Conservation (phyloP, 129 eudicot species). For the Tagetes erecta region DNA sequence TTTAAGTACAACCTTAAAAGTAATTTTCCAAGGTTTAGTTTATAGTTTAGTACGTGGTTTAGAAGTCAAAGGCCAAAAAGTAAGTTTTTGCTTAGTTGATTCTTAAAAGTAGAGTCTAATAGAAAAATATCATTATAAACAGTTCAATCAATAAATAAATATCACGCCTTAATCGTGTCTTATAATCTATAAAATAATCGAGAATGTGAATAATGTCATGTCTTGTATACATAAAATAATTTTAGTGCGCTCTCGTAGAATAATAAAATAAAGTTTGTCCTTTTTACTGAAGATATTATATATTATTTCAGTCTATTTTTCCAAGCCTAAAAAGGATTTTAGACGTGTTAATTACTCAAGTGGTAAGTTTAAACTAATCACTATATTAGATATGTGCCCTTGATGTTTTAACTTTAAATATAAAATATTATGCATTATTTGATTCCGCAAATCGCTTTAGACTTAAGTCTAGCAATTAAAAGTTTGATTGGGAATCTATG, state of each 20-base stretch:
- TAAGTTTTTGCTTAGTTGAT: background rate
- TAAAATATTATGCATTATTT: background rate
- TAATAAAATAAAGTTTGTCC: background rate
- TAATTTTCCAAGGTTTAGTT: background rate
- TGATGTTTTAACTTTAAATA: too few relatives aligned
- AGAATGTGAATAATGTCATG: background rate
- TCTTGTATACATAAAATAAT: background rate
- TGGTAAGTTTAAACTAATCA: background rate
- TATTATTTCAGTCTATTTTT: background rate
- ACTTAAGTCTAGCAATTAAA: background rate
- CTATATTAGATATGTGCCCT: too few relatives aligned
- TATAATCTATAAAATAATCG: conserved; percentile 16
- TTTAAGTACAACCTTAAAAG: background rate
- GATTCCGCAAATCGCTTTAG: background rate
- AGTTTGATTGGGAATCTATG: background rate
- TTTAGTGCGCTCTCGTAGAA: conserved; percentile 6
- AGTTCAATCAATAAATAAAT: background rate
- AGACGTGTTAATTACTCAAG: background rate
- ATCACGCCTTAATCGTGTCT: conserved; percentile 30
- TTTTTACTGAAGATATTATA: background rate
- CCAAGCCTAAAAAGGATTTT: background rate
- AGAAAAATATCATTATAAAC: background rate
- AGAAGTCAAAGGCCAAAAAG: background rate
- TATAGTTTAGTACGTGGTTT: background rate
- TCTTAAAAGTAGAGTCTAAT: background rate